Percentiles rank a stretch among this genome's conserved stretches.
Conservation (phyloP, 2,329 filamentous ascomycete genomes). For the Lasiodiplodia gonubiensis region DNA sequence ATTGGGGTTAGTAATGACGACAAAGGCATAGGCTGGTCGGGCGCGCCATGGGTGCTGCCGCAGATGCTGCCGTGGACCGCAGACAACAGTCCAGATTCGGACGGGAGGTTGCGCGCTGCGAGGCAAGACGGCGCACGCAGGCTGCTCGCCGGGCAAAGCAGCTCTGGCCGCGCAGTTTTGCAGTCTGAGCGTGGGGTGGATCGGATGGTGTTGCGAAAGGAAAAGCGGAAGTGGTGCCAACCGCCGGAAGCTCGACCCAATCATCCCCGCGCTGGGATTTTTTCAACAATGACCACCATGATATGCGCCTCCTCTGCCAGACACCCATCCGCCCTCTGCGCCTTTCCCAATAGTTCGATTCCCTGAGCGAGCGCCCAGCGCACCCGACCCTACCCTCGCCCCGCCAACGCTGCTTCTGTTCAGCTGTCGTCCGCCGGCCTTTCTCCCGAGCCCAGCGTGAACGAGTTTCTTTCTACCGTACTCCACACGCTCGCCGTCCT, state of each 20-base stretch:
- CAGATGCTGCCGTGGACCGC: not conserved
- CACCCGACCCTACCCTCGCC: not conserved
- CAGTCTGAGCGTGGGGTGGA: not conserved
- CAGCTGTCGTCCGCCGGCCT: slow-evolving; percentile 25
- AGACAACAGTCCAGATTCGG: not conserved
- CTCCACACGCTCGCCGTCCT: slow-evolving; percentile 8
- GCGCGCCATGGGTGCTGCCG: not conserved
- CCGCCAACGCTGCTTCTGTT: not conserved
- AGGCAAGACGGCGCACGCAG: not conserved
- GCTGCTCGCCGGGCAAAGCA: slow-evolving; percentile 7
- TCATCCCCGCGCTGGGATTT: slow-evolving; percentile 22
- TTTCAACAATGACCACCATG: slow-evolving; percentile 20
- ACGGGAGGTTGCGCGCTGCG: not conserved
- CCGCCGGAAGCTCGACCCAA: slow-evolving; percentile 19
- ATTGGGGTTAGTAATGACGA: slow-evolving; percentile 17
- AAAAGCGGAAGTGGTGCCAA: slow-evolving; percentile 1
- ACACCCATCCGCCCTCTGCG: slow-evolving; percentile 6
- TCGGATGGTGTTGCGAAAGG: slow-evolving; percentile 16
- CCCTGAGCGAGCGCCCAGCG: slow-evolving; percentile 18
- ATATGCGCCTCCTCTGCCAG: slow-evolving; percentile 14
- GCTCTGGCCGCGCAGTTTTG: slow-evolving; percentile 1
- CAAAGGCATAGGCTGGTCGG: slow-evolving; percentile 7
- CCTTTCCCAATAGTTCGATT: not conserved
- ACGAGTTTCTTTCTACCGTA: slow-evolving; percentile 10
- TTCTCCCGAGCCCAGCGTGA: slow-evolving; percentile 27